A percentile compares a stretch with the other conserved stretches of the same genome.
Conservation (phyloP, 2,329 filamentous ascomycete genomes). For the Ustulina deusta region DNA sequence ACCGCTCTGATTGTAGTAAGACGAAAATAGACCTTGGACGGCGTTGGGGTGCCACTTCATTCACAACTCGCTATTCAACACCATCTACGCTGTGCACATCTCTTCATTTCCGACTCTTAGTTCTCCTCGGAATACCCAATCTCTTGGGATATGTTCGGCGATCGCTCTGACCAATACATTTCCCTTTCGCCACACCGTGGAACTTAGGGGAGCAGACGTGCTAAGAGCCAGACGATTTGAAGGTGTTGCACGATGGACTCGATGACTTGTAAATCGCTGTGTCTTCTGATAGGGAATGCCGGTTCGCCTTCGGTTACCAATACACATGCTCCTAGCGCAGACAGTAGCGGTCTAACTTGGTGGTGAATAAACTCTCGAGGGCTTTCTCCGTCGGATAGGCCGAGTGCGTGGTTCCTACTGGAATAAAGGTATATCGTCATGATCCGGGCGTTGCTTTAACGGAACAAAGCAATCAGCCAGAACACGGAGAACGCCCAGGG, state of each 20-base stretch:
- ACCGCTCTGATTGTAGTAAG: constrained; percentile 1
- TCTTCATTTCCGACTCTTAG: constrained; percentile 5
- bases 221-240: not conserved
- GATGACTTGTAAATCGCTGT: not conserved
- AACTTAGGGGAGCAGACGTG: not conserved
- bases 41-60: not conserved
- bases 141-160: not conserved
- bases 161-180: not conserved
- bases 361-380: not conserved
- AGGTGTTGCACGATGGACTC: not conserved
- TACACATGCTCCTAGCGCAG: not conserved
- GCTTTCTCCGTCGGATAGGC: not conserved
- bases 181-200: not conserved
- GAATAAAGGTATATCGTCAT: not conserved
- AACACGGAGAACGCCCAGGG: not conserved
- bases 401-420: not conserved
- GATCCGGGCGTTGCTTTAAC: not conserved
- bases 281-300: too few relatives aligned
- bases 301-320: not conserved
- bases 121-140: not conserved
- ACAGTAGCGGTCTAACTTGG: not conserved
- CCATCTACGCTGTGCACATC: constrained; percentile 13
- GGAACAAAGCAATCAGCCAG: not conserved
- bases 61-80: constrained; percentile 6
- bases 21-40: not conserved